phyloP scores from a whole-genome alignment of 257 asterid species.

The Solanum arcanum region DNA sequence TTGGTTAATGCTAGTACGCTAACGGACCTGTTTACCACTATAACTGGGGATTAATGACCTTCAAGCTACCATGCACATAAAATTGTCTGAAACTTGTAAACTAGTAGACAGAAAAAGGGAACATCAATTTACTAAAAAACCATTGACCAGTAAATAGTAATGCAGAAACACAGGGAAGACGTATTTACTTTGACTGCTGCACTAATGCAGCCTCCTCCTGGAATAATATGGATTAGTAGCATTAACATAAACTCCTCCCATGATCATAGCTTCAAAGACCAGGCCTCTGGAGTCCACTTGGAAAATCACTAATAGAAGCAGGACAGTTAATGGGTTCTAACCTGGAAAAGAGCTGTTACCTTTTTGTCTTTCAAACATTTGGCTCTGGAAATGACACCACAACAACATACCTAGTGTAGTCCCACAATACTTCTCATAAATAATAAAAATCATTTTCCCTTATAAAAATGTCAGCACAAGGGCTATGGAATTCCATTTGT shows the following conservation, averaged over 20 bases:
- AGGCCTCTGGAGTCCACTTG: not conserved
- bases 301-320: not conserved
- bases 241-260: not conserved
- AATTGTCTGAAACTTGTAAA: not conserved
- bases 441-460: not conserved
- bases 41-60: not conserved
- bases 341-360: not conserved
- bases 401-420: not conserved
- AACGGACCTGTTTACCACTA: not conserved
- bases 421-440: not conserved
- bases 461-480: not conserved
- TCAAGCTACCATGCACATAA: not conserved
- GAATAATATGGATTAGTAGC: not conserved
- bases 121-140: not conserved
- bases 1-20: not conserved
- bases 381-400: not conserved
- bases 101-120: not conserved
- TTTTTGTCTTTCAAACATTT: not conserved
- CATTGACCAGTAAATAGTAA: not conserved
- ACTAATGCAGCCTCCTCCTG: not conserved
- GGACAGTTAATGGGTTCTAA: not conserved
- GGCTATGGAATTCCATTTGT: not conserved
- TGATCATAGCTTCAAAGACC: not conserved
- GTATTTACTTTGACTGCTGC: not conserved
- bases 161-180: not conserved